A percentile compares a stretch with the other conserved stretches of the same genome.
Conservation (phyloP, 2,329 filamentous ascomycete species). For the Dothideomycetes sp. region DNA sequence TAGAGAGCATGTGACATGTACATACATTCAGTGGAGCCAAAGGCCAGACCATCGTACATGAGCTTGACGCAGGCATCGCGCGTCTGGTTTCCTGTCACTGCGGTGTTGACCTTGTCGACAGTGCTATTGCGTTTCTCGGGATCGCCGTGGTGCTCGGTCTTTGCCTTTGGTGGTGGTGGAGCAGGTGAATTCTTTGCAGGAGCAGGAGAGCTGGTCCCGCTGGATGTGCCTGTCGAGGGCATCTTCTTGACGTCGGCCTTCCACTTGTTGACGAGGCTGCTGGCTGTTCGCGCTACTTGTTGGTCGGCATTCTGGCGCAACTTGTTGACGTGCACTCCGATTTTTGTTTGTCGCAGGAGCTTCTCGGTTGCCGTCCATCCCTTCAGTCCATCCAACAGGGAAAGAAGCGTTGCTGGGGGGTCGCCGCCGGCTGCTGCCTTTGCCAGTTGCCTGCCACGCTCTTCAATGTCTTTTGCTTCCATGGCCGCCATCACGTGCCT, state of each 20-base stretch:
- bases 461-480: constrained; percentile 73
- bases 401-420: constrained; percentile 60
- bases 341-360: constrained; percentile 79
- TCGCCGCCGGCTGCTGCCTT: constrained; percentile 72
- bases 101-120: constrained; percentile 68
- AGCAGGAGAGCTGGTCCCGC: constrained; percentile 34
- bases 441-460: constrained; percentile 66
- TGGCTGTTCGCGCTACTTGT: constrained; percentile 62
- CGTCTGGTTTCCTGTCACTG: constrained; percentile 61
- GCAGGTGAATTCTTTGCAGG: constrained; percentile 17
- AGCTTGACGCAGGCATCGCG: constrained; percentile 84
- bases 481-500: constrained; percentile 36
- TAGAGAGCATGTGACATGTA: background rate
- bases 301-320: constrained; percentile 70
- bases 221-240: constrained; percentile 28
- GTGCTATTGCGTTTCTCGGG: constrained; percentile 74
- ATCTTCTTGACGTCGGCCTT: constrained; percentile 61
- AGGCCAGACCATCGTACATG: constrained; percentile 85
- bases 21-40: constrained; percentile 50
- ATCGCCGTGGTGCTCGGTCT: constrained; percentile 46
- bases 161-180: constrained; percentile 35
- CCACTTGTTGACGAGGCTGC: constrained; percentile 82
- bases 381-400: constrained; percentile 69
- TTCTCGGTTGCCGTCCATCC: constrained; percentile 81
- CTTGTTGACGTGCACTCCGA: constrained; percentile 82